phyloP scores from a whole-genome alignment of 75 land plant species.

The Gnetum montanum region DNA sequence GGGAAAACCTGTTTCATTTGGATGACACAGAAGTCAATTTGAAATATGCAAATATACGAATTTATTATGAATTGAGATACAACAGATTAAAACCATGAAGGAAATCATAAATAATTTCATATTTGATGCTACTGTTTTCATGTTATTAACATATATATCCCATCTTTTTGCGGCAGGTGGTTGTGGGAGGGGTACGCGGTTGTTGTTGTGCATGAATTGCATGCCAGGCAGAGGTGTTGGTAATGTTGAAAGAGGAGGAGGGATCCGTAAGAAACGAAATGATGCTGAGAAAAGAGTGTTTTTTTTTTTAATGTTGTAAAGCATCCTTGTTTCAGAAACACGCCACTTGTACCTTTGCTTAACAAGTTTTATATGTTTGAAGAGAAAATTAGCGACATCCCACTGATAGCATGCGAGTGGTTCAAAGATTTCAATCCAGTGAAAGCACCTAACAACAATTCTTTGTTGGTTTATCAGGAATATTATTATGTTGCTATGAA shows the following conservation, averaged over 20 bases:
- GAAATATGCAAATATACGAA: no score
- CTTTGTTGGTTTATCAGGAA: conserved; percentile 8
- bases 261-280: conserved; percentile 31
- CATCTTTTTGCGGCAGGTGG: no score
- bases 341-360: conserved; percentile 40
- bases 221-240: no score
- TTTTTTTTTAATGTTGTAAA: conserved; percentile 32
- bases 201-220: no score
- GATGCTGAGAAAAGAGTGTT: conserved; percentile 40
- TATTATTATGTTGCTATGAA: conserved; percentile 53
- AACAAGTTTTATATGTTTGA: conserved; percentile 51
- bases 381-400: conserved; percentile 30
- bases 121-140: no score
- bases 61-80: no score
- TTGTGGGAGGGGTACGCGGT: no score
- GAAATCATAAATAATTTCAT: no score
- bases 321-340: conserved; percentile 38
- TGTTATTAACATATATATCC: no score
- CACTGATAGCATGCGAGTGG: conserved; percentile 38
- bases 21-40: no score
- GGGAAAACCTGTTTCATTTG: no score
- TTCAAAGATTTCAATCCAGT: conserved; percentile 49
- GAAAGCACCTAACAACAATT: conserved; percentile 20
- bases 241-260: conserved; percentile 8
- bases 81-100: no score